phyloP scores from a whole-genome alignment of 2,329 filamentous ascomycete species.

The Colletotrichum chrysophilum region DNA sequence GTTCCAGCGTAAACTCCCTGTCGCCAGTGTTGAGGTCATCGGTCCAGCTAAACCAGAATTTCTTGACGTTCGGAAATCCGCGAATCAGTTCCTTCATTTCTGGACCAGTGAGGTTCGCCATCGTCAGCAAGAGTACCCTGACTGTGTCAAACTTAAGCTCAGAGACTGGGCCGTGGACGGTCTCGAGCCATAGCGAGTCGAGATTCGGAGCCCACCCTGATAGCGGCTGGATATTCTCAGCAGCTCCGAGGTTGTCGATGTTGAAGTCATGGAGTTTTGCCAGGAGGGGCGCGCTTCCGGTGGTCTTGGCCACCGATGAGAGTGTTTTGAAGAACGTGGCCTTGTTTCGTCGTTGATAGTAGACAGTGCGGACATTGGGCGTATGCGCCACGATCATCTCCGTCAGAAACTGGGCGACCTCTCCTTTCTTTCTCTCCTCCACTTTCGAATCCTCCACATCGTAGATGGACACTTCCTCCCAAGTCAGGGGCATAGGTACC shows the following conservation, averaged over 20 bases:
- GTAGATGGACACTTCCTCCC: fast-evolving
- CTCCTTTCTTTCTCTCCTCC: neutral
- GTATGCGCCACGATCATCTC: neutral
- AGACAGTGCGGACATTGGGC: neutral
- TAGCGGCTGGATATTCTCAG: fast-evolving
- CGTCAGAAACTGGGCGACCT: neutral
- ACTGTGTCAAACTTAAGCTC: neutral
- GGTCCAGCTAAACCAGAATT: neutral
- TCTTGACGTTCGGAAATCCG: neutral
- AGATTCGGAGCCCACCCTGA: neutral
- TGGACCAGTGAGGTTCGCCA: neutral
- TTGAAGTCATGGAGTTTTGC: neutral
- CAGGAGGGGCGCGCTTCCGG: fast-evolving
- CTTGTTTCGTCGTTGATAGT: neutral
- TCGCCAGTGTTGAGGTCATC: neutral
- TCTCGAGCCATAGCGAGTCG: neutral
- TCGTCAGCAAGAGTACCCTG: neutral
- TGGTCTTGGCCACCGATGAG: fast-evolving
- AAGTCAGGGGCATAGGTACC: neutral
- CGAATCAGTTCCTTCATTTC: neutral
- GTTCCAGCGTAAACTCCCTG: neutral
- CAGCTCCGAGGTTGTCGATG: neutral
- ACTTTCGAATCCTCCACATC: fast-evolving
- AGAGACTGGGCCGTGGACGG: neutral
- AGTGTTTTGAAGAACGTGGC: neutral